A percentile compares a stretch with the other conserved stretches of the same genome.
phyloP scores from a whole-genome alignment of 2,329 filamentous ascomycete genomes.

The Botrytis cinerea region DNA sequence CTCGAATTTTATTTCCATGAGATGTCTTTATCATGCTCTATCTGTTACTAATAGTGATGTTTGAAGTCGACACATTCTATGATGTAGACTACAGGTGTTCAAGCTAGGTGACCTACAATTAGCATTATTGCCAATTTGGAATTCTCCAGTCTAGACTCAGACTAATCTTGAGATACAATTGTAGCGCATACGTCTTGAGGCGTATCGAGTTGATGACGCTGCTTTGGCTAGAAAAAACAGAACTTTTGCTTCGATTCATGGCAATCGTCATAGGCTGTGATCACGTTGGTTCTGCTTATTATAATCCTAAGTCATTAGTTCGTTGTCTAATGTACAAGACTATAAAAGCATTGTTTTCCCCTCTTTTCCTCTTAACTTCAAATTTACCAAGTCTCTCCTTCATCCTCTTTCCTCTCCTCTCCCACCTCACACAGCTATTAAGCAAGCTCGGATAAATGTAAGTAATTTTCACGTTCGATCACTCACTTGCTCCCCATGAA shows the following conservation, averaged over 20 bases:
- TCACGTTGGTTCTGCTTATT: background rate
- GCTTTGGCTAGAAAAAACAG: background rate
- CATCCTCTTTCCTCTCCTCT: too few species aligned
- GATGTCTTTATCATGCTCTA: too few species aligned
- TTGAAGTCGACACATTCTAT: background rate
- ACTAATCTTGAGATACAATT: background rate
- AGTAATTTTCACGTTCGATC: background rate
- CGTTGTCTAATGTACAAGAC: background rate
- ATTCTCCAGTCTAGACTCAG: background rate
- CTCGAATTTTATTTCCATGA: too few species aligned
- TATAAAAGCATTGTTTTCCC: background rate
- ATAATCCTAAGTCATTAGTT: background rate
- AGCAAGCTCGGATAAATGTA: background rate
- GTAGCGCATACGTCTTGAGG: background rate
- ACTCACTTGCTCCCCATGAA: background rate
- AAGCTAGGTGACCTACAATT: background rate
- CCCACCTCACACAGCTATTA: background rate
- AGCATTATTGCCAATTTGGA: background rate
- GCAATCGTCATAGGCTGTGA: background rate
- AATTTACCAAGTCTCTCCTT: background rate
- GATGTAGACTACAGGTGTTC: background rate
- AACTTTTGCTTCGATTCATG: background rate
- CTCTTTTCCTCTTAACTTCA: too few species aligned
- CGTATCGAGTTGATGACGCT: background rate
- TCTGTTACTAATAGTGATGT: background rate